Evolutionary conservation across 2,329 filamentous ascomycete species (phyloP).

Genomic region (Beauveria caledonica): DNA sequence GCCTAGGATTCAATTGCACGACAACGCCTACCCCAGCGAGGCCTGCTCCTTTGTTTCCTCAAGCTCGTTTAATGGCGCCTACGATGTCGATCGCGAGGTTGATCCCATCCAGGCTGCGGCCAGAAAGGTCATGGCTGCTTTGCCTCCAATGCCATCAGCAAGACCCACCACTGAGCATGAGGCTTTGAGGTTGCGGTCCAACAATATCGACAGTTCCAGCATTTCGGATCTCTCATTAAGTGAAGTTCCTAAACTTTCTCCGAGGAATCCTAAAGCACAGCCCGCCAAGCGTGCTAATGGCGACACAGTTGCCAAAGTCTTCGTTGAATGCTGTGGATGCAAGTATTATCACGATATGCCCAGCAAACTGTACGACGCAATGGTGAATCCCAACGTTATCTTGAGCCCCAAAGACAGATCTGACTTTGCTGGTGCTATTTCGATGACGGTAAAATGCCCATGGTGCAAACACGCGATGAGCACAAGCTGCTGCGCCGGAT

Average conservation of each 20-base stretch:
- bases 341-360: conserved; percentile 60
- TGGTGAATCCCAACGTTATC: conserved; percentile 50
- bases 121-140: conserved; percentile 23
- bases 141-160: conserved; percentile 17
- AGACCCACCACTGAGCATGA: conserved; percentile 1
- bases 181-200: conserved; percentile 7
- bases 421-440: conserved; percentile 48
- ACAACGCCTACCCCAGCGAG: conserved; percentile 11
- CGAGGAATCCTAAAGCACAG: conserved; percentile 12
- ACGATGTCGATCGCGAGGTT: conserved; percentile 12
- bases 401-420: conserved; percentile 39
- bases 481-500: conserved; percentile 59
- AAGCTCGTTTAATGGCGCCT: not conserved
- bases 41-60: conserved; percentile 5
- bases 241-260: not conserved
- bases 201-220: conserved; percentile 7
- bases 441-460: conserved; percentile 57
- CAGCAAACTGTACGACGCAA: conserved; percentile 54
- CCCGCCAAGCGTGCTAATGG: conserved; percentile 9
- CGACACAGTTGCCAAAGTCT: conserved; percentile 50
- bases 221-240: not conserved
- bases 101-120: conserved; percentile 25
- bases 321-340: conserved; percentile 58
- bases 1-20: conserved; percentile 8
- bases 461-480: conserved; percentile 68